phyloP scores from a whole-genome alignment of 2,329 filamentous ascomycete species.

The Phialophora verrucosa region DNA sequence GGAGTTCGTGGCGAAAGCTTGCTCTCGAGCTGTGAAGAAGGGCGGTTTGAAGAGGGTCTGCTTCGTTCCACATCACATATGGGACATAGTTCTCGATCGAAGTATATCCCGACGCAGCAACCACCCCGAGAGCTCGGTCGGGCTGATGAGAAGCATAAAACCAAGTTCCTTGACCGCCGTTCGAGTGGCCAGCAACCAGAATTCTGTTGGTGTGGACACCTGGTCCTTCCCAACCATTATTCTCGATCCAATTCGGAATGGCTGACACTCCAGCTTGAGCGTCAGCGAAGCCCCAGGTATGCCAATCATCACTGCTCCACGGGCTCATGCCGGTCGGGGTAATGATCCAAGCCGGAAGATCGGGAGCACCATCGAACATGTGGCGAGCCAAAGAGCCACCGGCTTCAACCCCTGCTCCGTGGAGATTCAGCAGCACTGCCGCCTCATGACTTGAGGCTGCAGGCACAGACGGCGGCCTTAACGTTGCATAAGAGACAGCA shows the following conservation, averaged over 20 bases:
- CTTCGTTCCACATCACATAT: constrained; percentile 61
- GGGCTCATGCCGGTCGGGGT: constrained; percentile 63
- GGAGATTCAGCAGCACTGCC: constrained; percentile 58
- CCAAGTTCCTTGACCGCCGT: constrained; percentile 66
- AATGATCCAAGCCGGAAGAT: constrained; percentile 61
- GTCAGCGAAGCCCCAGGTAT: constrained; percentile 64
- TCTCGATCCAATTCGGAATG: constrained; percentile 58
- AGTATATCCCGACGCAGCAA: constrained; percentile 63
- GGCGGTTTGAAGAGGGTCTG: constrained; percentile 57
- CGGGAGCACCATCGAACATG: constrained; percentile 56
- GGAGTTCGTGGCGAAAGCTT: constrained; percentile 62
- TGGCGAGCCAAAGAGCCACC: constrained; percentile 54
- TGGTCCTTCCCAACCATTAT: constrained; percentile 56
- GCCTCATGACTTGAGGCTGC: constrained; percentile 38
- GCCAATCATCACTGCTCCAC: constrained; percentile 68
- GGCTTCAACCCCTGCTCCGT: constrained; percentile 64
- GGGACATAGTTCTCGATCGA: constrained; percentile 66
- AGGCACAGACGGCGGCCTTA: constrained; percentile 58
- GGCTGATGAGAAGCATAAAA: constrained; percentile 61
- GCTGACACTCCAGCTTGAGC: constrained; percentile 58
- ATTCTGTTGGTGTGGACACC: constrained; percentile 54
- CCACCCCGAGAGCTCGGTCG: constrained; percentile 62
- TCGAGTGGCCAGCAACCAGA: constrained; percentile 64
- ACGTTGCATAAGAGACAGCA: constrained; percentile 62
- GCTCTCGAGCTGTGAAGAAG: constrained; percentile 57